Conservation (phyloP, 2,329 filamentous ascomycete species). For the Penicillium sp. region DNA sequence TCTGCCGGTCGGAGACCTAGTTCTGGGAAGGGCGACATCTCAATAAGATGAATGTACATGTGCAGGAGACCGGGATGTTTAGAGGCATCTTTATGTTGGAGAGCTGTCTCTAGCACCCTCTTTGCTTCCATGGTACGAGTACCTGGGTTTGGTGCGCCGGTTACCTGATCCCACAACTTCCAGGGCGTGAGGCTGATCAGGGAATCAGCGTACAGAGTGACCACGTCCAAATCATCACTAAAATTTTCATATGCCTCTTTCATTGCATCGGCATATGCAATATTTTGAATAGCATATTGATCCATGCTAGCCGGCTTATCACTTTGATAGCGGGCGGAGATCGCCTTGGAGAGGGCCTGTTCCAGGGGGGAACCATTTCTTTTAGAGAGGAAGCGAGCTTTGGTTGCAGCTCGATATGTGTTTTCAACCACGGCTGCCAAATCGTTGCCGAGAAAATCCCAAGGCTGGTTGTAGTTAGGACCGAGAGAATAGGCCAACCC, state of each 20-base stretch:
- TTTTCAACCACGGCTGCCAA: conserved; percentile 50
- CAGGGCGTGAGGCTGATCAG: conserved; percentile 67
- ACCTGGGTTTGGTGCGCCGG: conserved; percentile 55
- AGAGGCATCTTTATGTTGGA: conserved; percentile 51
- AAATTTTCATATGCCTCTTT: conserved; percentile 53
- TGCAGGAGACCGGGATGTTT: conserved; percentile 70
- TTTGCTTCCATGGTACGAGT: conserved; percentile 62
- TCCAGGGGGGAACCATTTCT: conserved; percentile 54
- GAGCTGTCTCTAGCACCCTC: conserved; percentile 57
- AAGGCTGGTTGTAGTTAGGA: conserved; percentile 78
- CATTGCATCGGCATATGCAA: conserved; percentile 64
- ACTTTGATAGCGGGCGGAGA: conserved; percentile 62
- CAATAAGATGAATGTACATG: conserved; percentile 74
- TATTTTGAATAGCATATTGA: conserved; percentile 58
- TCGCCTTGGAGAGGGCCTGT: conserved; percentile 61
- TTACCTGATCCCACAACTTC: conserved; percentile 63
- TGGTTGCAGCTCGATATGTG: conserved; percentile 47
- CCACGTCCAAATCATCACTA: conserved; percentile 61
- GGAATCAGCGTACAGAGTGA: conserved; percentile 62
- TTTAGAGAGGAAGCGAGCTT: conserved; percentile 45
- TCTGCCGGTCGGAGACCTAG: conserved; percentile 61
- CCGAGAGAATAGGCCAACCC: conserved; percentile 63
- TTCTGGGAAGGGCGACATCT: conserved; percentile 70
- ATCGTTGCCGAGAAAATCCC: conserved; percentile 69
- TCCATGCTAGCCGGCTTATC: conserved; percentile 43